These are phyloP conservation scores for Naganishia friedmannii DNA, from an alignment of 768 basidiomycete genomes.

Conservation along the genomic window DNA sequence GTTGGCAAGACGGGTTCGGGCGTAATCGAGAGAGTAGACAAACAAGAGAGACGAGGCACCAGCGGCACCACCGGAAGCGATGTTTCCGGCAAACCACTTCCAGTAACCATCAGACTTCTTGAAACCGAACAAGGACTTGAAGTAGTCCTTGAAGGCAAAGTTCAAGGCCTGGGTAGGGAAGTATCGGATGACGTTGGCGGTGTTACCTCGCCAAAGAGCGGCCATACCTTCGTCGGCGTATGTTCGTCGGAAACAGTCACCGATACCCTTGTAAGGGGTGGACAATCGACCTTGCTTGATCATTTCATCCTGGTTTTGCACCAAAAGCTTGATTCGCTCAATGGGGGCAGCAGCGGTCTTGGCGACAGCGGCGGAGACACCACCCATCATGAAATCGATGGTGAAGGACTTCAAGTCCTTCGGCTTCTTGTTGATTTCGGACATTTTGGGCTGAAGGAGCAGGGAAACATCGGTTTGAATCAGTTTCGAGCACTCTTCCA, in stretches of 20 bases:
- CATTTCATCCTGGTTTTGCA: conserved; percentile 99
- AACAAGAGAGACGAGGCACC: conserved; percentile 98
- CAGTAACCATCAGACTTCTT: conserved; percentile 97
- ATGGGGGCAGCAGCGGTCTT: conserved; percentile 99
- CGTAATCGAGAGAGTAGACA: conserved; percentile 99
- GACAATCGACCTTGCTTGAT: conserved; percentile 99
- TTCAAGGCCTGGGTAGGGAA: conserved; percentile 99
- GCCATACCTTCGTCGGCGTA: conserved; percentile 92
- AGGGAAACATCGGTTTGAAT: not conserved
- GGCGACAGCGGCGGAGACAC: conserved; percentile 73
- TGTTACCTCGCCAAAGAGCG: conserved; percentile 98
- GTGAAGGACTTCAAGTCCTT: conserved; percentile 91
- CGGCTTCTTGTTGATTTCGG: conserved; percentile 58
- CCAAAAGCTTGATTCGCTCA: conserved; percentile 97
- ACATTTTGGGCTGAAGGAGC: conserved; percentile 35
- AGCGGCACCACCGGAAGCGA: conserved; percentile 86
- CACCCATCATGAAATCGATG: conserved; percentile 55
- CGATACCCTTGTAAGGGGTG: conserved; percentile 91
- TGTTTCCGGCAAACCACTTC: conserved; percentile 97
- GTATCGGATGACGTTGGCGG: conserved; percentile 99
- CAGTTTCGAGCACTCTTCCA: too few relatives aligned
- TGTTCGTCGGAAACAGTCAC: conserved; percentile 86
- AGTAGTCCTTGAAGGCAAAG: conserved; percentile 94
- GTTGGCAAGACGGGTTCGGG: conserved; percentile 85
- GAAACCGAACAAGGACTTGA: conserved; percentile 93